Evolutionary conservation across 305 asterid species (phyloP).

Genomic region (Rubia balearica): DNA sequence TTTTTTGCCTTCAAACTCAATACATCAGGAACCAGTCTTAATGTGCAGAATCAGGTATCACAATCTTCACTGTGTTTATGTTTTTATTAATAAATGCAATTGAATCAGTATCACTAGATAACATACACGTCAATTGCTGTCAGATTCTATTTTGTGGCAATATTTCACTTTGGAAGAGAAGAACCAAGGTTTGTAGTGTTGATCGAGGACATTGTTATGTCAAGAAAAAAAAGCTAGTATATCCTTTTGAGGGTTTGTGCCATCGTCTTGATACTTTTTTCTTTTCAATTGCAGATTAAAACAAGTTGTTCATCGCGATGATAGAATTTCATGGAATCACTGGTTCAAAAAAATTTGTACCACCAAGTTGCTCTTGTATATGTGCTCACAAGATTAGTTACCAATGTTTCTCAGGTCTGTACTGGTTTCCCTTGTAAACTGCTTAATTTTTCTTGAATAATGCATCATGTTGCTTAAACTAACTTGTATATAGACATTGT

Average conservation of each 20-base stretch:
- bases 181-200: conserved; percentile 58
- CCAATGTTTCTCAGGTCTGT: conserved; percentile 82
- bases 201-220: not conserved
- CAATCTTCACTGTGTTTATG: conserved; percentile 4
- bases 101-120: conserved; percentile 73
- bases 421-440: no score
- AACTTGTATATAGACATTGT: conserved; percentile 38
- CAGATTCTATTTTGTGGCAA: conserved; percentile 65
- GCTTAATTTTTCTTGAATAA: no score
- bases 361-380: conserved; percentile 83
- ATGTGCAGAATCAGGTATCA: conserved; percentile 66
- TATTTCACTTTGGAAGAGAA: conserved; percentile 64
- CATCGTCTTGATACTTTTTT: no score
- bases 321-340: conserved; percentile 64
- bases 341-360: conserved; percentile 64
- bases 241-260: no score
- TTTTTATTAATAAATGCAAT: not conserved
- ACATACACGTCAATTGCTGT: conserved; percentile 67
- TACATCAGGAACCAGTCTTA: conserved; percentile 16
- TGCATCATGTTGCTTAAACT: no score
- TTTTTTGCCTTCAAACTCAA: conserved; percentile 41
- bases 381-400: conserved; percentile 67
- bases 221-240: no score
- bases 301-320: conserved; percentile 21
- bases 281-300: conserved; percentile 44